phyloP scores from a whole-genome alignment of 2,329 filamentous ascomycete species.

The Fusarium robinianum region DNA sequence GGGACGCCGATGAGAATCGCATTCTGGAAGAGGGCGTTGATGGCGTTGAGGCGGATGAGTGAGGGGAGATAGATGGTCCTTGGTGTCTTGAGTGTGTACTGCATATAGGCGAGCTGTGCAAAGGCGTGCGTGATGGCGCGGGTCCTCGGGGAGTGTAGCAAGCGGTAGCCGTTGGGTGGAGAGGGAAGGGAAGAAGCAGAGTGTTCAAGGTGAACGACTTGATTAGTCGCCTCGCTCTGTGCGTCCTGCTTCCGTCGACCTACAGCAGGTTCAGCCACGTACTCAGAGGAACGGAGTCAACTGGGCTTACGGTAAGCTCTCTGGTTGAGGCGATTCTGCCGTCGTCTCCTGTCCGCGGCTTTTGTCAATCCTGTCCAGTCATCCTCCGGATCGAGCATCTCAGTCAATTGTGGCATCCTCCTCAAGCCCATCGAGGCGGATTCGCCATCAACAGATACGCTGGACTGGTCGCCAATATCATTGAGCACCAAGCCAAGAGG shows the following conservation, averaged over 20 bases:
- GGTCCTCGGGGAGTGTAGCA: conserved; percentile 1
- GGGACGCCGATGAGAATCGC: conserved; percentile 21
- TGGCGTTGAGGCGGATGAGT: conserved; percentile 32
- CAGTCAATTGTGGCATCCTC: conserved; percentile 18
- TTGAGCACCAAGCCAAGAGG: too few species aligned
- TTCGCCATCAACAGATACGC: too few species aligned
- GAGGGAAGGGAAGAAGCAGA: not conserved
- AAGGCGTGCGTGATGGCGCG: conserved; percentile 26
- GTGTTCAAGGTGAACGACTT: not conserved
- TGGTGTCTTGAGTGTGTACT: conserved; percentile 22
- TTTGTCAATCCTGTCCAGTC: conserved; percentile 34
- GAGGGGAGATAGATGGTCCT: conserved; percentile 19
- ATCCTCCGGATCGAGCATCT: conserved; percentile 24
- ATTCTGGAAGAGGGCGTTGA: conserved; percentile 27
- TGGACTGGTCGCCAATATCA: too few species aligned
- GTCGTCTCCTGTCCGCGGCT: conserved; percentile 26
- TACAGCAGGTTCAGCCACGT: conserved; percentile 7
- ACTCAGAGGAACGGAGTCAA: not conserved
- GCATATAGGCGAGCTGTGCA: conserved; percentile 25
- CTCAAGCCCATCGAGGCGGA: conserved; percentile 9
- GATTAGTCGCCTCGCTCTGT: conserved; percentile 5
- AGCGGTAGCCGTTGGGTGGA: conserved; percentile 9
- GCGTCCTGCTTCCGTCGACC: conserved; percentile 25
- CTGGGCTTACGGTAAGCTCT: conserved; percentile 29
- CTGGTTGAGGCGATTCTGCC: conserved; percentile 35